Conservation (phyloP, 352 stramenopile species). For the Phytophthora niederhauseri region DNA sequence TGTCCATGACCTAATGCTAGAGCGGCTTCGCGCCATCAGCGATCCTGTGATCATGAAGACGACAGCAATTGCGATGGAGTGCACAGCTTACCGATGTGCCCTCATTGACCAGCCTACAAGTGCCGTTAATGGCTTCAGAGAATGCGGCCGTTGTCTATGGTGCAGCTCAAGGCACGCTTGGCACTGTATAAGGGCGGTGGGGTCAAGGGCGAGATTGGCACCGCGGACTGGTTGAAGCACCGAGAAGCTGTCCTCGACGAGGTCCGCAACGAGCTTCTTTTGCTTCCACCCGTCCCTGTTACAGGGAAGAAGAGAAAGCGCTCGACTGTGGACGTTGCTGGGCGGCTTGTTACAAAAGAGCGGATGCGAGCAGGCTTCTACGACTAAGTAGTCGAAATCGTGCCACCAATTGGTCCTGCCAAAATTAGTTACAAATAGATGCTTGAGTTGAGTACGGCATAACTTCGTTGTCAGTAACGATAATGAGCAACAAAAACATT, state of each 20-base stretch:
- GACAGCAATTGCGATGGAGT: too few species aligned
- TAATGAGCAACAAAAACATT: too few species aligned
- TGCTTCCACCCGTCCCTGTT: not conserved
- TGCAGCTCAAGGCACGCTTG: not conserved
- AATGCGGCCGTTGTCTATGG: not conserved
- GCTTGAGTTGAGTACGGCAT: too few species aligned
- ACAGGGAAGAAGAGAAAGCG: too few species aligned
- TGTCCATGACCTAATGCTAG: not conserved
- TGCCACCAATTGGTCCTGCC: too few species aligned
- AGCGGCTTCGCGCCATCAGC: not conserved
- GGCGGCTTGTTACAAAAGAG: too few species aligned
- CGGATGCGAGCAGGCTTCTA: too few species aligned
- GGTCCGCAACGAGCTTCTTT: not conserved
- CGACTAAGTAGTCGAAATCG: too few species aligned
- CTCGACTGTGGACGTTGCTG: too few species aligned
- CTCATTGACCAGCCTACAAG: not conserved
- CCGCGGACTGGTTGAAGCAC: not conserved
- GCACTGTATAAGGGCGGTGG: not conserved
- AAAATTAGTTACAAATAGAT: too few species aligned
- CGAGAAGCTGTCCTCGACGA: not conserved
- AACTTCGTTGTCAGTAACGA: too few species aligned
- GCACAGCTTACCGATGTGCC: too few species aligned
- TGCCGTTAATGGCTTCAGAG: not conserved
- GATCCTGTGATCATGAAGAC: not conserved
- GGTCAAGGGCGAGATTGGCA: not conserved